Evolutionary conservation across 2,329 filamentous ascomycete genomes (phyloP), one percentile per base, ranked within the genome.

Genomic region (Clonostachys sp.): DNA sequence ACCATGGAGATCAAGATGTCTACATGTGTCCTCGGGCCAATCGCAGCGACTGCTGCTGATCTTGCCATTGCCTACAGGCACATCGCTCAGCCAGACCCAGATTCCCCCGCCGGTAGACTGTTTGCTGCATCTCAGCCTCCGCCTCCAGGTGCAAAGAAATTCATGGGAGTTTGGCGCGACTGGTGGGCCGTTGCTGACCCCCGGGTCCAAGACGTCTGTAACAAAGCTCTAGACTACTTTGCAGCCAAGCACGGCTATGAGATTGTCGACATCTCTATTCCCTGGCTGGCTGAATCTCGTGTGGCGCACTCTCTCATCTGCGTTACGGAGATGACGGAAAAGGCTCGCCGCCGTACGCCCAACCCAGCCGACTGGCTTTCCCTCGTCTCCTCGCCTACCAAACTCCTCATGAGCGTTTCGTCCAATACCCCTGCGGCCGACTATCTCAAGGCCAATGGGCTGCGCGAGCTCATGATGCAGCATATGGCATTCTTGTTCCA

Each of bases 31-130:
- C 72, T 80, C 7, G 89, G 89, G 0, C 91, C 91, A 8, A 78
- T 96, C 57, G 86, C 89, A 14, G 77, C 81, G 43, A 92, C 78
- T 47, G 87, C 87, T 52, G 74, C 83, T 35, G 91, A 95, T 58
- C 78, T 96, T 6, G 85, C 86, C 51, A 75, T 91, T 45, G 86
- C 87, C n/a, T 96, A 94, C 69, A 83, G 88, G 44, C 63, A 88
- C 56, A 90, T 95, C 78, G 78, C 87, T 3, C 77, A 82, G 45
- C 87, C 89, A 0, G 79, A 95, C 57, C 80, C 84, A 0, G 65
- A 74, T 3, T 77, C 86, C 60, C 70, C 76, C 0, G 66, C 75
- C 8, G 86, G 86, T 16, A 67, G 77, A 8, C 68, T 75, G 13
- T 94, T 95, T 62, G 77, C 78, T 0, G 73, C 81, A 5, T 81